Conservation (phyloP, 257 asterid genomes). For the Osmanthus fragrans region DNA sequence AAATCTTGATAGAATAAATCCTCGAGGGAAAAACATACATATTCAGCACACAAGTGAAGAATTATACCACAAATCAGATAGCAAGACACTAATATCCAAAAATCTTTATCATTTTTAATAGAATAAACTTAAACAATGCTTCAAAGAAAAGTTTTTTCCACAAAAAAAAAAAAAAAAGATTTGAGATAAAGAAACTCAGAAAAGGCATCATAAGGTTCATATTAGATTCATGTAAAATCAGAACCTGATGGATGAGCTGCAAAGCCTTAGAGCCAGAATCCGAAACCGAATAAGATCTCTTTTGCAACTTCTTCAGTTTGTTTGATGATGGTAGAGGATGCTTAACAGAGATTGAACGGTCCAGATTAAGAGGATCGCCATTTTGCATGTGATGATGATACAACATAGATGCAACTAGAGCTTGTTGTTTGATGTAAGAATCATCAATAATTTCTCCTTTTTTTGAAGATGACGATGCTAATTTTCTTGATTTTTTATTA, state of each 20-base stretch:
- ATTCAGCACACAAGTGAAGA: background rate
- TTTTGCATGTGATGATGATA: constrained; percentile 55
- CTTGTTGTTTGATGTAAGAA: constrained; percentile 53
- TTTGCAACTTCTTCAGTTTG: constrained; percentile 35
- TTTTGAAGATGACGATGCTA: constrained; percentile 3
- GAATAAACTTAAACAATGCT: too few species aligned
- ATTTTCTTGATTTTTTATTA: constrained; percentile 41
- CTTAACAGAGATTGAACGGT: constrained; percentile 53
- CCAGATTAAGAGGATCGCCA: constrained; percentile 37
- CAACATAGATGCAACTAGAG: constrained; percentile 57
- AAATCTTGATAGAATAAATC: background rate
- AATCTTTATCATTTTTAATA: background rate
- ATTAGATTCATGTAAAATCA: background rate
- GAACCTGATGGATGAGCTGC: constrained; percentile 48
- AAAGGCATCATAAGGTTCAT: background rate
- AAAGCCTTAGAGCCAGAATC: constrained; percentile 28
- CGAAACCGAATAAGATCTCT: constrained; percentile 47
- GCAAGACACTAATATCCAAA: background rate
- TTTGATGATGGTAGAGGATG: constrained; percentile 33
- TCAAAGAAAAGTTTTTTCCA: too few species aligned
- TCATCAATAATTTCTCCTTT: constrained; percentile 34
- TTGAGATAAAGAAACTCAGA: background rate
- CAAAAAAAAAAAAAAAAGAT: too few species aligned
- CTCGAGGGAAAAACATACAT: background rate
- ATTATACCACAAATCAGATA: background rate